Percentiles rank a stretch among this genome's conserved stretches.
phyloP scores from a whole-genome alignment of 495 filamentous ascomycete species.

The Penicillium canariense region DNA sequence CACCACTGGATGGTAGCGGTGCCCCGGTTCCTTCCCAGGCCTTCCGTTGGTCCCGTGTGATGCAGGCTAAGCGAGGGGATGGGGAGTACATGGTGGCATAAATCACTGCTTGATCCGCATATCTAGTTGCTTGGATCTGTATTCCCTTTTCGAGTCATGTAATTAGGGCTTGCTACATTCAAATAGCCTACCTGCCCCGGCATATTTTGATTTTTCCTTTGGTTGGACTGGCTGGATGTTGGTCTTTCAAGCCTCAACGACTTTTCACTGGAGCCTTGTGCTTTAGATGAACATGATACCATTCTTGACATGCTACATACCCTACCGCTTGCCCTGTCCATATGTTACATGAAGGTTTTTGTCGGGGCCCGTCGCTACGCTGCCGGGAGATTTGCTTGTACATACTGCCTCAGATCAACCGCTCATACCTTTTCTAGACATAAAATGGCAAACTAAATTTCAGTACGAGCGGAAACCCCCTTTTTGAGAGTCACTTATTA shows the following conservation, averaged over 20 bases:
- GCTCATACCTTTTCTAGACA: no score
- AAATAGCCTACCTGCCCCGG: background rate
- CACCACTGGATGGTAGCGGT: constrained; percentile 19
- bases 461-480: background rate
- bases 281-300: constrained; percentile 24
- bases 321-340: background rate
- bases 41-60: constrained; percentile 76
- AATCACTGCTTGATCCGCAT: background rate
- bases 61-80: constrained; percentile 63
- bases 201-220: background rate
- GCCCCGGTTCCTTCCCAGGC: constrained; percentile 35
- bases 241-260: constrained; percentile 14
- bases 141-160: background rate
- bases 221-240: background rate
- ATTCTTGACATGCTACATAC: constrained; percentile 3
- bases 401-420: no score
- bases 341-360: no score
- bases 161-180: background rate
- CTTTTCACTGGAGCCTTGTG: constrained; percentile 3
- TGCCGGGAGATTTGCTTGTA: no score
- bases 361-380: no score
- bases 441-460: background rate
- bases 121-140: background rate
- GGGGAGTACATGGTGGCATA: constrained; percentile 88
- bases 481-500: no score